phyloP scores from a whole-genome alignment of 345 rosid species.

The Durio zibethinus region DNA sequence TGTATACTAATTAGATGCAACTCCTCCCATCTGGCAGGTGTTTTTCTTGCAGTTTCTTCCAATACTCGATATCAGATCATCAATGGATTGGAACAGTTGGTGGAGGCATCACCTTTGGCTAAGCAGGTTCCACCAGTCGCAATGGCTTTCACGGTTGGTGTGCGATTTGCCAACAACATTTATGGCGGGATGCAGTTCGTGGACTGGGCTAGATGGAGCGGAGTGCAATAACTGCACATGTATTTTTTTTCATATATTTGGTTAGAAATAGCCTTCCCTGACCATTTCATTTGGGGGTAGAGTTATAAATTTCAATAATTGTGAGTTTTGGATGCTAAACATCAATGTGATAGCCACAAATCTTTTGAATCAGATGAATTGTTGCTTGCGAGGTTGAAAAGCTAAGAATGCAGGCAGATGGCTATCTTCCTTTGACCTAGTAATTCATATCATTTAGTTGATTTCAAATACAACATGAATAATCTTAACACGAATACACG shows the following conservation, averaged over 20 bases:
- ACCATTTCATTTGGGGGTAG: neutral
- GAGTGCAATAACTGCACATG: conserved; percentile 38
- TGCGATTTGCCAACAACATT: conserved; percentile 74
- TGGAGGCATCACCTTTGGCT: conserved; percentile 69
- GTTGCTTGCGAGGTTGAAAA: neutral
- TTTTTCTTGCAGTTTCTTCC: conserved; percentile 78
- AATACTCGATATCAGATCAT: conserved; percentile 76
- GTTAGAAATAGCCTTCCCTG: neutral
- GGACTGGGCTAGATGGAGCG: conserved; percentile 84
- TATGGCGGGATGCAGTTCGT: conserved; percentile 93
- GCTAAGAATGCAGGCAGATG: too few species aligned
- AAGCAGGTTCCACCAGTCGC: conserved; percentile 71
- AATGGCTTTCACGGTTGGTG: conserved; percentile 82
- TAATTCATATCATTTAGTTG: too few species aligned
- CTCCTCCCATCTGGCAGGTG: conserved; percentile 39
- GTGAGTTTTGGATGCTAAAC: neutral
- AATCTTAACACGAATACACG: too few species aligned
- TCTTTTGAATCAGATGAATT: neutral
- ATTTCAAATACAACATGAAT: too few species aligned
- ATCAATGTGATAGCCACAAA: neutral
- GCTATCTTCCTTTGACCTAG: too few species aligned
- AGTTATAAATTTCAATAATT: neutral
- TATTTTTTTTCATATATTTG: neutral
- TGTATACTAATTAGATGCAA: neutral
- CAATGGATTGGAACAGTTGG: conserved; percentile 71